These are phyloP conservation scores for Alternaria sp. DNA, from an alignment of 2,329 filamentous ascomycete species.

Conservation along the genomic window DNA sequence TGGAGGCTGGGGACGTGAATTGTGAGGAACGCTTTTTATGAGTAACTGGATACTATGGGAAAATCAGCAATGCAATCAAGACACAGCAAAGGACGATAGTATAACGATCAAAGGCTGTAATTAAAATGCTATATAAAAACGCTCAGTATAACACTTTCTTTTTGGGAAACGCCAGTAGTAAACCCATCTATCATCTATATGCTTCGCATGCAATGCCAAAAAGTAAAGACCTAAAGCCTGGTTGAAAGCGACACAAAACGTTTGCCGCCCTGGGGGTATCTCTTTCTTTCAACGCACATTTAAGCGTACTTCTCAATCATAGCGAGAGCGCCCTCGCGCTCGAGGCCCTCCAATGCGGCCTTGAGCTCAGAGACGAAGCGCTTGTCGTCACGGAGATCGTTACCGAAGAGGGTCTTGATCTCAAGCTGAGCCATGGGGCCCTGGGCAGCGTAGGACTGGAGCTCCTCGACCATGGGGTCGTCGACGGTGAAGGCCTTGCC, in stretches of 20 bases:
- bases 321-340: slow-evolving; percentile 26
- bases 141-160: background rate
- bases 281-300: background rate
- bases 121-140: background rate
- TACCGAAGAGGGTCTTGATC: slow-evolving; percentile 30
- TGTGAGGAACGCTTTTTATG: too few species aligned
- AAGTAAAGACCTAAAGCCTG: background rate
- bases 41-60: too few species aligned
- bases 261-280: background rate
- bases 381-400: slow-evolving; percentile 33
- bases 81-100: background rate
- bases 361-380: slow-evolving; percentile 36
- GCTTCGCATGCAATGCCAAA: background rate
- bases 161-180: background rate
- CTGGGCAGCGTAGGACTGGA: slow-evolving; percentile 28
- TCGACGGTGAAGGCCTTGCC: slow-evolving; percentile 30
- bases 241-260: background rate
- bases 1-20: too few species aligned
- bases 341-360: slow-evolving; percentile 27
- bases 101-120: background rate
- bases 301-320: slow-evolving; percentile 29
- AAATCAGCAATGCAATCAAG: background rate
- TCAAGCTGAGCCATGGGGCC: slow-evolving; percentile 17
- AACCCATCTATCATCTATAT: slow-evolving; percentile 1
- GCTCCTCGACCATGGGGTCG: slow-evolving; percentile 35